Evolutionary conservation across 306 rosid genomes (phyloP).

Genomic region (Sesbania bispinosa): DNA sequence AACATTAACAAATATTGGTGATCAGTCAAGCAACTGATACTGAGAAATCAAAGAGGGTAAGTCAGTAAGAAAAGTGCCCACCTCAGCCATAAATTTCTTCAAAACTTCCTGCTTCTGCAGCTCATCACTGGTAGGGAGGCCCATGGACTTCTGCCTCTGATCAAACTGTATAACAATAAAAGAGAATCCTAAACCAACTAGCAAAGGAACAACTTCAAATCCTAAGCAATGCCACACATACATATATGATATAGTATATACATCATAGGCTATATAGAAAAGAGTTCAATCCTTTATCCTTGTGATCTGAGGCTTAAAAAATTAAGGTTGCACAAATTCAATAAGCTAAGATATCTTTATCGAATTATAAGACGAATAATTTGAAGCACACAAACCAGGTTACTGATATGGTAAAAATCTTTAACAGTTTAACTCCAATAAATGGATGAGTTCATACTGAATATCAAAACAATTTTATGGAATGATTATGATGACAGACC

Average conservation of each 20-base stretch:
- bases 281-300: background rate
- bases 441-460: background rate
- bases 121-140: conserved; percentile 87
- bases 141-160: conserved; percentile 90
- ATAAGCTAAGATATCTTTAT: background rate
- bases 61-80: conserved; percentile 11
- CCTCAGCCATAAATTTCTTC: conserved; percentile 90
- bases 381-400: background rate
- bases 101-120: conserved; percentile 72
- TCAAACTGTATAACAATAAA: conserved; percentile 56
- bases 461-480: background rate
- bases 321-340: conserved; percentile 13
- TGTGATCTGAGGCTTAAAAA: background rate
- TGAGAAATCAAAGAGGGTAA: background rate
- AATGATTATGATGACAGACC: background rate
- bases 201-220: background rate
- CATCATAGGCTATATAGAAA: background rate
- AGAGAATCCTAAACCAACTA: background rate
- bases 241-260: background rate
- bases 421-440: background rate
- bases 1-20: background rate
- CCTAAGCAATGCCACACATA: background rate
- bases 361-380: background rate
- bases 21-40: background rate
- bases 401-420: no score